Conservation (phyloP, 1,284 basidiomycete species). For the Nidula niveotomentosa region DNA sequence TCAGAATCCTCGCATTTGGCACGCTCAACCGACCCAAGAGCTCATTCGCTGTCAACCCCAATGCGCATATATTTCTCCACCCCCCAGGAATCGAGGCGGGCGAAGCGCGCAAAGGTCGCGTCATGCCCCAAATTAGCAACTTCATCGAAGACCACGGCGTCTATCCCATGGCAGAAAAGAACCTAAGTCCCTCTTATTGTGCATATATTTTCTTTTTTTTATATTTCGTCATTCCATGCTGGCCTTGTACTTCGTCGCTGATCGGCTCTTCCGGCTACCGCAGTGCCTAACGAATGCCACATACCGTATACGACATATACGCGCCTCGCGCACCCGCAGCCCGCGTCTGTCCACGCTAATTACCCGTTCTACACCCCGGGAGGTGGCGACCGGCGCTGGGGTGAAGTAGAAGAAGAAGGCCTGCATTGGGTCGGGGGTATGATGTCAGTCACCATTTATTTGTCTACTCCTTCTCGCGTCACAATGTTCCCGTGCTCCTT, state of each 20-base stretch:
- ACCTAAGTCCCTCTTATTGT: conserved; percentile 20
- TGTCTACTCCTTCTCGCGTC: conserved; percentile 5
- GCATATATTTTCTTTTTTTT: conserved; percentile 6
- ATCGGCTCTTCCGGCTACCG: neutral
- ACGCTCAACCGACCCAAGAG: conserved; percentile 58
- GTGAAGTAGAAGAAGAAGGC: conserved; percentile 57
- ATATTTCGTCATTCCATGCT: neutral
- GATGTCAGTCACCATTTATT: conserved; percentile 47
- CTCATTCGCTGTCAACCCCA: conserved; percentile 56
- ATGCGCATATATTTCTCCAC: conserved; percentile 64
- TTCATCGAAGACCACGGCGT: conserved; percentile 37
- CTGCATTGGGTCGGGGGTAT: conserved; percentile 71
- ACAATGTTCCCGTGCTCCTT: neutral
- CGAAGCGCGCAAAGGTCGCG: conserved; percentile 5
- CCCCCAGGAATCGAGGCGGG: conserved; percentile 59
- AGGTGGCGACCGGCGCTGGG: conserved; percentile 59
- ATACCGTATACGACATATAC: conserved; percentile 31
- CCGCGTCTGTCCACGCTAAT: conserved; percentile 49
- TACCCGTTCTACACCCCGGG: conserved; percentile 76
- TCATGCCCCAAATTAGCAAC: neutral
- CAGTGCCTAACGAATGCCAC: conserved; percentile 24
- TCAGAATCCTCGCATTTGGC: conserved; percentile 72
- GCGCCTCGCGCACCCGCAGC: conserved; percentile 54
- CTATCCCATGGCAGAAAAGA: conserved; percentile 30
- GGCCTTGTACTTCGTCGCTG: neutral